Evolutionary conservation across 2,329 filamentous ascomycete species (phyloP).

Genomic region (Nectriaceae sp.): DNA sequence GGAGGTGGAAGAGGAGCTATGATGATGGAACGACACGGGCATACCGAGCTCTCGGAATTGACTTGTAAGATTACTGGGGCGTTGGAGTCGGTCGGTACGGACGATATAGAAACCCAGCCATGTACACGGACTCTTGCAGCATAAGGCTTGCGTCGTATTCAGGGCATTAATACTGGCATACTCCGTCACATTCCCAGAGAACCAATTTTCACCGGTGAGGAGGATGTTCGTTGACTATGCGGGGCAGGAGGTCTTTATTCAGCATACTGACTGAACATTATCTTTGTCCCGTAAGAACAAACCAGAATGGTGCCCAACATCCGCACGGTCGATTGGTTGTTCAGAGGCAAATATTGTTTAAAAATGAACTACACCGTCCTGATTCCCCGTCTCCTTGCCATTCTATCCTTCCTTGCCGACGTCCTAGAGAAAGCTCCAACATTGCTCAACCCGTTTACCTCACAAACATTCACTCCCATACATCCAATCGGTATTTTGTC

Average conservation of each 20-base stretch:
- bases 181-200: background rate
- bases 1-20: conserved; percentile 67
- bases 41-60: conserved; percentile 24
- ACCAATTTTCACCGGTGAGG: too few relatives aligned
- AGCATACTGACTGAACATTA: too few relatives aligned
- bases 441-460: background rate
- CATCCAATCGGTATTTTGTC: too few relatives aligned
- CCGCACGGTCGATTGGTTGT: too few relatives aligned
- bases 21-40: conserved; percentile 20
- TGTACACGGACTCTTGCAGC: conserved; percentile 26
- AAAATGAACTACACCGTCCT: too few relatives aligned
- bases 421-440: background rate
- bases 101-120: conserved; percentile 29
- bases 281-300: too few relatives aligned
- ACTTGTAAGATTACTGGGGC: conserved; percentile 36
- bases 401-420: too few relatives aligned
- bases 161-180: conserved; percentile 16
- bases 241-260: too few relatives aligned
- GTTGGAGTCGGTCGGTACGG: conserved; percentile 31
- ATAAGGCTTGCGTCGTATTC: conserved; percentile 22
- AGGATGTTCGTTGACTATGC: too few relatives aligned
- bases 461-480: background rate
- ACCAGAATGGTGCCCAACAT: too few relatives aligned
- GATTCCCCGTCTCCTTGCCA: too few relatives aligned
- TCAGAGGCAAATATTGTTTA: too few relatives aligned